These are phyloP conservation scores for Kodamaea alishanica DNA, from an alignment of 1,139 yeast genomes.

Conservation along the genomic window DNA sequence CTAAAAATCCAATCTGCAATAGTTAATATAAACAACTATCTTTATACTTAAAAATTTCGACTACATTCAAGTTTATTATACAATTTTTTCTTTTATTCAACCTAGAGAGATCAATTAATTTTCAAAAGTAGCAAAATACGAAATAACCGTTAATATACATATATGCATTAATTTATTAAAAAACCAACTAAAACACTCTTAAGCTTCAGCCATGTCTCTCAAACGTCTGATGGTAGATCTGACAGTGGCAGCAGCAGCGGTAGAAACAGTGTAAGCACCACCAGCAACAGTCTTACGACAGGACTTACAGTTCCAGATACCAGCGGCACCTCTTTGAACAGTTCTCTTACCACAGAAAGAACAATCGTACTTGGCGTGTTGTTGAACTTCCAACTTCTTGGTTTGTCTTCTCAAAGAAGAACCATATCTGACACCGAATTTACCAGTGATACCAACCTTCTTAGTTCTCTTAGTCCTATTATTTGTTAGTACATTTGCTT, in stretches of 20 bases:
- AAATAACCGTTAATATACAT: slow-evolving; percentile 4
- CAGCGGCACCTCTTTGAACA: slow-evolving; percentile 96
- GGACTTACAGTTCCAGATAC: slow-evolving; percentile 97
- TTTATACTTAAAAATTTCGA: too few relatives aligned
- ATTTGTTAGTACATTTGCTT: slow-evolving; percentile 35
- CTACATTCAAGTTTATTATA: slow-evolving; percentile 7
- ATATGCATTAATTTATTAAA: slow-evolving; percentile 11
- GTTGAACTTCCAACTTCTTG: slow-evolving; percentile 98
- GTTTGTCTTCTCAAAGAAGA: slow-evolving; percentile 99
- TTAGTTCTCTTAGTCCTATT: slow-evolving; percentile 98
- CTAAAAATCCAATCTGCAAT: too few relatives aligned
- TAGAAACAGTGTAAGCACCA: slow-evolving; percentile 99
- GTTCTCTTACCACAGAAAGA: slow-evolving; percentile 99
- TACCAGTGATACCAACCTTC: slow-evolving; percentile 99
- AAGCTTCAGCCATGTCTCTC: slow-evolving; percentile 99
- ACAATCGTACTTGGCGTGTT: slow-evolving; percentile 98
- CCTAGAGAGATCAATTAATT: too few relatives aligned
- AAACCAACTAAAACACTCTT: slow-evolving; percentile 25
- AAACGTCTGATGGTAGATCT: slow-evolving; percentile 99
- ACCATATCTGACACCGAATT: slow-evolving; percentile 99
- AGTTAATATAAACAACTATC: too few relatives aligned
- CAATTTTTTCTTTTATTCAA: slow-evolving; percentile 3
- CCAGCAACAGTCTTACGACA: slow-evolving; percentile 98
- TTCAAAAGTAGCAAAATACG: too few relatives aligned
- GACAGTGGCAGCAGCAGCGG: slow-evolving; percentile 99